phyloP scores from a whole-genome alignment of 306 rosid genomes.

The Castanospermum australe region DNA sequence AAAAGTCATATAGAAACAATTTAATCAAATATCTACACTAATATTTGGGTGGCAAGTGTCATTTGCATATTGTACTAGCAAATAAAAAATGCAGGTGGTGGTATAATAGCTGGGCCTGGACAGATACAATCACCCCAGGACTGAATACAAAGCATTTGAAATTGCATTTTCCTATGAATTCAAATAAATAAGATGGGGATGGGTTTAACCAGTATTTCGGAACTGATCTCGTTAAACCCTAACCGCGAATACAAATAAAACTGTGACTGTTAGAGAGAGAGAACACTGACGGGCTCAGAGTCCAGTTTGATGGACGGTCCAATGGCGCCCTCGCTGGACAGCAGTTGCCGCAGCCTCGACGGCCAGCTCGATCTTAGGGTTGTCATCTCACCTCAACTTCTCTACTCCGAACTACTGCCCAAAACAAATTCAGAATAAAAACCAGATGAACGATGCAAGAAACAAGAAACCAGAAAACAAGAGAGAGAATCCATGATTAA shows the following conservation, averaged over 20 bases:
- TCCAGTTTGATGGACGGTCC: slow-evolving; percentile 77
- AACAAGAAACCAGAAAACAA: neutral
- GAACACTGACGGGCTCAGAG: slow-evolving; percentile 71
- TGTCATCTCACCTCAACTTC: slow-evolving; percentile 71
- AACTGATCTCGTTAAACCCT: slow-evolving; percentile 18
- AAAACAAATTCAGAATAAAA: neutral
- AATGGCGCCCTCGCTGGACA: slow-evolving; percentile 71
- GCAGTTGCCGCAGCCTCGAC: slow-evolving; percentile 82
- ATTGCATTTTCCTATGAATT: neutral
- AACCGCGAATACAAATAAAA: slow-evolving; percentile 5
- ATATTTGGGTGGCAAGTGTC: neutral
- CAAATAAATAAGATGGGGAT: neutral
- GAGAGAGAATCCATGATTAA: slow-evolving; percentile 11
- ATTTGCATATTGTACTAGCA: neutral
- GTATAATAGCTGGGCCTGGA: neutral
- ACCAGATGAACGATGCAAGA: neutral
- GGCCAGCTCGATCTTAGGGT: slow-evolving; percentile 83
- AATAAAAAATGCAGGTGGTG: neutral
- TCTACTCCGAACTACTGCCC: slow-evolving; percentile 55
- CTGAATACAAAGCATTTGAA: neutral
- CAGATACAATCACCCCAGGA: neutral
- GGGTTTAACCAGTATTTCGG: neutral
- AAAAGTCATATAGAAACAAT: neutral
- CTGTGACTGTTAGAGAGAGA: neutral
- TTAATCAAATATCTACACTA: neutral